Evolutionary conservation across 257 asterid species (phyloP), one percentile per base, ranked within the genome.

Genomic region (Penstemon eatonii): DNA sequence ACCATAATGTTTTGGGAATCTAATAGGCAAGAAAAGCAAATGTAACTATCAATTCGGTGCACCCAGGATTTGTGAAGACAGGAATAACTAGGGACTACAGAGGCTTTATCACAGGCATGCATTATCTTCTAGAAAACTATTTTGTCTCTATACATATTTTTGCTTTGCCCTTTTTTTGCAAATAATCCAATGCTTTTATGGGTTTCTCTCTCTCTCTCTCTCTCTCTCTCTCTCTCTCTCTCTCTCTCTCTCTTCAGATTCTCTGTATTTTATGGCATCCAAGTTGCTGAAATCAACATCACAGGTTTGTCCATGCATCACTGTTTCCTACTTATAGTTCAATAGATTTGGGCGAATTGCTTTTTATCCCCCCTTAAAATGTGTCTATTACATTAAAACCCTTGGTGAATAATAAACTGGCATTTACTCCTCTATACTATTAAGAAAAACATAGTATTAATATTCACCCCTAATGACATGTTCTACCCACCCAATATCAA

Each of bases 21-120:
- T 73, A 57, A 76, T 86, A 90, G 96, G 92, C 85, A 76, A 82
- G 78, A 69, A 80, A 82, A 63, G 96, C 96, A 83, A 88, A 90
- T 76, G 92, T 90, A 73, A 82, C 87, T 33, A 83, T 88, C 85
- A 90, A 88, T 79, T 89, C 95, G 56, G 96, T 88, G 46, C 96
- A 90, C 70, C 97, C 97, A 63, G 97, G 97, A 38, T 79, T 90
- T 43, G 93, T 88, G 62, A 90, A 90, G 84, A 90, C 97, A 56
- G 97, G 90, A 49, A 90, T 90, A 57, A 85, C 76, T 81, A 88
- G 97, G 73, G 96, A 90, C 65, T 88, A 88, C 83, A 90, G 84
- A 77, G 95, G 96, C 82, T 82, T 90, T 81, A 80, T 90, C 73
- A 86, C 97, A 86, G 97, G 97, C 88, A 82, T 83, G 86, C 71